phyloP scores from a whole-genome alignment of 2,329 filamentous ascomycete genomes.

The Colletotrichum australisinense region DNA sequence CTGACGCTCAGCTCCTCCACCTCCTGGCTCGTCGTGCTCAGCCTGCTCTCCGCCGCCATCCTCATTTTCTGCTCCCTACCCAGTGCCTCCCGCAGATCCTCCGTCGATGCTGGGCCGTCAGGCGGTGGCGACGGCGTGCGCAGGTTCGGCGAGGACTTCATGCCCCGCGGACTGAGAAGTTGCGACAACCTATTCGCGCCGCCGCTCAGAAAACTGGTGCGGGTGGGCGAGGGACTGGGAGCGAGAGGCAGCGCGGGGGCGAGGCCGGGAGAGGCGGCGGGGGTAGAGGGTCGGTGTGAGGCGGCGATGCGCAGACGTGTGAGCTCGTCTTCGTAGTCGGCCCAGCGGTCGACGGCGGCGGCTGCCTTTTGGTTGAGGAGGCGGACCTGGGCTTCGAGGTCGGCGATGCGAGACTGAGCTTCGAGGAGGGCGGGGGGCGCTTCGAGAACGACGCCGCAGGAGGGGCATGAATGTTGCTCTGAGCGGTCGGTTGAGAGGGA shows the following conservation, averaged over 20 bases:
- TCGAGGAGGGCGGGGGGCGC: slow-evolving; percentile 58
- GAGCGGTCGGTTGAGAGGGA: slow-evolving; percentile 36
- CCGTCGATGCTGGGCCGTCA: slow-evolving; percentile 44
- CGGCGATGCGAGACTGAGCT: slow-evolving; percentile 71
- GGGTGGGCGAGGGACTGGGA: slow-evolving; percentile 45
- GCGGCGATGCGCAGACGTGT: slow-evolving; percentile 61
- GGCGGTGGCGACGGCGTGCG: slow-evolving; percentile 38
- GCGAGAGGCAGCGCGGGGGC: slow-evolving; percentile 38
- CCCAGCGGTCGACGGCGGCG: slow-evolving; percentile 72
- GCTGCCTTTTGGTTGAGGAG: slow-evolving; percentile 78
- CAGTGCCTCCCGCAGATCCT: slow-evolving; percentile 72
- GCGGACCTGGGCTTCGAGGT: slow-evolving; percentile 78
- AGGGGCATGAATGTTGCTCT: slow-evolving; percentile 56
- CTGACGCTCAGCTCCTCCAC: slow-evolving; percentile 82
- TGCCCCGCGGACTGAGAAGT: slow-evolving; percentile 50
- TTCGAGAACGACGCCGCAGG: slow-evolving; percentile 58
- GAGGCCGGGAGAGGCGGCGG: slow-evolving; percentile 33
- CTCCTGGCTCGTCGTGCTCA: slow-evolving; percentile 76
- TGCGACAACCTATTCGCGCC: slow-evolving; percentile 57
- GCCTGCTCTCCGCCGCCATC: slow-evolving; percentile 74
- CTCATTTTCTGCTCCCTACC: slow-evolving; percentile 75
- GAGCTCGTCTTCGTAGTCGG: slow-evolving; percentile 86
- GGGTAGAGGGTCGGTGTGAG: slow-evolving; percentile 38
- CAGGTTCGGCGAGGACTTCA: slow-evolving; percentile 58
- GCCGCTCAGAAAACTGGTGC: slow-evolving; percentile 58